Base-by-base conservation (phyloP, 345 rosid genomes). In the Psidium friedrichsthalianum region DNA sequence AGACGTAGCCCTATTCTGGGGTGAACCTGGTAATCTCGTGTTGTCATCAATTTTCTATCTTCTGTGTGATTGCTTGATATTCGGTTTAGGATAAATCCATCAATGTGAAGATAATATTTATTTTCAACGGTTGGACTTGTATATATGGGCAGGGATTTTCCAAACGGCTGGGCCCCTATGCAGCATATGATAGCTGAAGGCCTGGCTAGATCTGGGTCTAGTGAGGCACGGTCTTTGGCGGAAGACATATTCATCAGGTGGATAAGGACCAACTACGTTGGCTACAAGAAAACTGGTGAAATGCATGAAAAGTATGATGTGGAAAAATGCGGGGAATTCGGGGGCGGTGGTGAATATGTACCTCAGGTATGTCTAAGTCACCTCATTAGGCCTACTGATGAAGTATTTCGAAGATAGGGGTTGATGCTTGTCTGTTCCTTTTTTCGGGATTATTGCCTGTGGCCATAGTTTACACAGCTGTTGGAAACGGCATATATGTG, bases 161-260 rank as follows among this genome's bases (percentile, higher is more conserved):
- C 98, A 22, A 97, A 95, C 47, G 99, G 99, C 61, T 97, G 99
- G 99, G 93, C 99, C 3, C 98, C 99, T 11, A 89, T 93, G 49
- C 98, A 97, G 74, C 99, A 92, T 87, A 86, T 88, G 92, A 93
- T 96, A 76, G 94, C 94, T 55, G 96, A 94, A 88, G 98, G 98
- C 47, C 89, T 97, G 11, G 87, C 88, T 21, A 91, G 90, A 86
- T 95, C 99, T 1, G 87, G 86, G 84, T 85, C 88, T 80, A 56
- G 83, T 22, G 92, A 94, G 84, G 98, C 98, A 61, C 92, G 86
- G 83, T 82, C 90, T 57, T 56, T 96, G 86, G 99, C 98, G 51
- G 90, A 95, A 88, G 94, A 95, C 21, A 95, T 97, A 78, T 94
- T 94, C 15, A 55, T 89, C 54, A 91, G 95, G 83, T 97, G 98